phyloP scores from a whole-genome alignment of 495 filamentous ascomycete genomes.

The Glutinoglossum americanum region DNA sequence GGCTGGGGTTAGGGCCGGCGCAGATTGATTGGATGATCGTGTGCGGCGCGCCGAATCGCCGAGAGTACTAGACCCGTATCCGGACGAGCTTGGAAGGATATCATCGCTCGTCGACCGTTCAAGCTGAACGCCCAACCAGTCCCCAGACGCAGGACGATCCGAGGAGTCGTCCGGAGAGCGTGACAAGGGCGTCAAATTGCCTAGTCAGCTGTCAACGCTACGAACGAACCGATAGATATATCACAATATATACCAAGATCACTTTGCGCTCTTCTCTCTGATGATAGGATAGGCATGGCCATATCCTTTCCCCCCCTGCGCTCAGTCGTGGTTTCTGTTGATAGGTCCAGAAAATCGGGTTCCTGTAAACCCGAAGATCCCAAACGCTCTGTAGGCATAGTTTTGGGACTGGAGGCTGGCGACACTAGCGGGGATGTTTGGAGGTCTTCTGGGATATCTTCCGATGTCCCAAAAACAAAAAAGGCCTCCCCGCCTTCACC shows the following conservation, averaged over 20 bases:
- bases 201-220: constrained; percentile 17
- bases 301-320: constrained; percentile 8
- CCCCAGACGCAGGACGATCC: constrained; percentile 9
- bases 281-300: constrained; percentile 9
- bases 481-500: constrained; percentile 96
- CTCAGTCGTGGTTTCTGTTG: constrained; percentile 14
- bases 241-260: constrained; percentile 22
- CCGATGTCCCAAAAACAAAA: constrained; percentile 90
- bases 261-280: constrained; percentile 22
- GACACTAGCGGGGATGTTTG: constrained; percentile 90
- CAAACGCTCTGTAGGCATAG: constrained; percentile 30
- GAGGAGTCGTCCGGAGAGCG: constrained; percentile 26
- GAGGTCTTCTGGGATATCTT: constrained; percentile 65
- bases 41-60: background rate
- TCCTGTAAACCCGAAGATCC: constrained; percentile 42
- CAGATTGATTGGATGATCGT: background rate
- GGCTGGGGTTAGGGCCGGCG: background rate
- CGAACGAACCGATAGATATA: constrained; percentile 18
- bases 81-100: constrained; percentile 4
- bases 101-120: constrained; percentile 10
- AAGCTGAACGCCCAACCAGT: constrained; percentile 10
- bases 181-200: constrained; percentile 38
- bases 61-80: background rate
- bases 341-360: constrained; percentile 62
- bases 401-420: constrained; percentile 56